A percentile compares a stretch with the other conserved stretches of the same genome.
Evolutionary conservation across 352 stramenopile genomes (phyloP).

Genomic region (Phytophthora cryptogea): DNA sequence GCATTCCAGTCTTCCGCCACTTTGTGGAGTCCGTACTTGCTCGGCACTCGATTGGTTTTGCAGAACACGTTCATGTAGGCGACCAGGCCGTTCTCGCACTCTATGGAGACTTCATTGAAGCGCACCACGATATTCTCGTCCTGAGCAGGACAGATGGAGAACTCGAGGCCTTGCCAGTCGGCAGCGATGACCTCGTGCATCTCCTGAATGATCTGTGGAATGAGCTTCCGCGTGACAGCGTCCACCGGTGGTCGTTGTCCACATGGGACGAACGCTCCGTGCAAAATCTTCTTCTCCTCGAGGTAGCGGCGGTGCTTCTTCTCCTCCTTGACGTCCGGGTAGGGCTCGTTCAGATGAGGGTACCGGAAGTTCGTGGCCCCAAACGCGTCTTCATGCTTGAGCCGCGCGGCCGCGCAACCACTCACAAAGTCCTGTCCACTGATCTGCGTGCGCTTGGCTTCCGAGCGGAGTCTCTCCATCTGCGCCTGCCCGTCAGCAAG

Average conservation of each 20-base stretch:
- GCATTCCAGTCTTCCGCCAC: constrained; percentile 82
- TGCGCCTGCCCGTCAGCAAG: constrained; percentile 65
- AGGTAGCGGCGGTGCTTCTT: constrained; percentile 64
- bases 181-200: constrained; percentile 58
- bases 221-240: constrained; percentile 63
- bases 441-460: constrained; percentile 75
- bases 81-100: constrained; percentile 64
- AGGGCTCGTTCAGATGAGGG: constrained; percentile 72
- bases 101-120: constrained; percentile 48
- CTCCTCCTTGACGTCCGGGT: constrained; percentile 57
- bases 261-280: constrained; percentile 68
- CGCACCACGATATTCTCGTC: constrained; percentile 72
- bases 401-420: constrained; percentile 41
- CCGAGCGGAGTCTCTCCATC: constrained; percentile 64
- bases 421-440: constrained; percentile 75
- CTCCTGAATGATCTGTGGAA: constrained; percentile 76
- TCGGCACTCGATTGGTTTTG: constrained; percentile 63
- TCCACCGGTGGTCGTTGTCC: constrained; percentile 57
- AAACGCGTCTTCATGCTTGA: constrained; percentile 84
- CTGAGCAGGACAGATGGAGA: constrained; percentile 55
- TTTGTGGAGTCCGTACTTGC: constrained; percentile 79
- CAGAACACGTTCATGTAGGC: constrained; percentile 87
- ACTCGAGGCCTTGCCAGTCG: constrained; percentile 67
- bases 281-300: constrained; percentile 76
- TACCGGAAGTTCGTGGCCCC: constrained; percentile 56